phyloP scores from a whole-genome alignment of 1,284 basidiomycete species.

The Tilletia indica region DNA sequence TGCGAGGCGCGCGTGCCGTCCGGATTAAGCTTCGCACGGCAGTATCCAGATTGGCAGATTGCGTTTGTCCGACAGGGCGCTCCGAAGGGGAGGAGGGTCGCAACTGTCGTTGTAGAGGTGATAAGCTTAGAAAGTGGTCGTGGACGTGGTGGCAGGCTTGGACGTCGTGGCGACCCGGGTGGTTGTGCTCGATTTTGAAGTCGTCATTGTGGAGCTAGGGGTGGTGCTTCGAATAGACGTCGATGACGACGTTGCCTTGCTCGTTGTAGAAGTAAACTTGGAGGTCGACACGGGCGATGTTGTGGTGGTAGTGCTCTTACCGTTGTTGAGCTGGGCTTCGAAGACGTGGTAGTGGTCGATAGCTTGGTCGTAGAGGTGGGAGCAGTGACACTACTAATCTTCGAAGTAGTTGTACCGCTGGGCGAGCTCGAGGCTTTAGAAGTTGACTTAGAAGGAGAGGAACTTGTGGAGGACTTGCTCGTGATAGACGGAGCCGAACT shows the following conservation, averaged over 20 bases:
- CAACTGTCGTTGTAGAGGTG: not conserved
- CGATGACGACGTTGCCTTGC: no score
- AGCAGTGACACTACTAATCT: no score
- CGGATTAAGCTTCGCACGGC: not conserved
- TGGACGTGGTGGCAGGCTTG: conserved; percentile 5
- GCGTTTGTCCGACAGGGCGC: not conserved
- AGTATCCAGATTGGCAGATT: not conserved
- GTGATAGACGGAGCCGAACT: no score
- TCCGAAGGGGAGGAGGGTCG: not conserved
- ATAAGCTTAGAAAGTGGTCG: not conserved
- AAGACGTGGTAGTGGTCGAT: no score
- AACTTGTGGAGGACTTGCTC: no score
- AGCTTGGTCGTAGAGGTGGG: no score
- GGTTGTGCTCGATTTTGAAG: not conserved
- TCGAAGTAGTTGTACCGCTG: no score
- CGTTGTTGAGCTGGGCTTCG: not conserved
- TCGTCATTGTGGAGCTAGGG: no score
- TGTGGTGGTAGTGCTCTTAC: not conserved
- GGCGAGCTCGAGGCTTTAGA: no score
- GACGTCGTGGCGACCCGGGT: not conserved
- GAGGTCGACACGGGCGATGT: not conserved
- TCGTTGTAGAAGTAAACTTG: no score
- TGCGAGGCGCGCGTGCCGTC: not conserved
- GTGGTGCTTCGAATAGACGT: no score
- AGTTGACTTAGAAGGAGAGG: no score